Conservation (phyloP, 371 early-diverging fungal genomes). For the Mucor racemosus region DNA sequence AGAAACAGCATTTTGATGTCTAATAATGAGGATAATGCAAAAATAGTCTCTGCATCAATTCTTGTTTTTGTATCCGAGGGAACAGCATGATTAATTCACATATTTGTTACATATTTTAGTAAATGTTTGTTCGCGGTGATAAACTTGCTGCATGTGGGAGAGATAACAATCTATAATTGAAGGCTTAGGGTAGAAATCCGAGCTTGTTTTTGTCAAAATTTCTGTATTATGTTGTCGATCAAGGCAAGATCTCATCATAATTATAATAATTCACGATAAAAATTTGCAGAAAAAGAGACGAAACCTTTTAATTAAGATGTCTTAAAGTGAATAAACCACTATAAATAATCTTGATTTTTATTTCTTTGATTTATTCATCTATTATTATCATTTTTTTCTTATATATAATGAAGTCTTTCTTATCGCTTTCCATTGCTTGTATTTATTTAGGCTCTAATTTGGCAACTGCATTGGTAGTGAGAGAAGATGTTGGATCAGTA, state of each 20-base stretch:
- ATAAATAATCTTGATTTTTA: constrained; percentile 1
- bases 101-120: neutral
- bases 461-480: neutral
- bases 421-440: constrained; percentile 15
- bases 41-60: no score
- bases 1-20: no score
- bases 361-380: neutral
- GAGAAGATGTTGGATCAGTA: neutral
- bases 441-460: constrained; percentile 6
- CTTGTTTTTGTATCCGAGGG: neutral
- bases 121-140: constrained; percentile 10
- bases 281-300: constrained; percentile 1
- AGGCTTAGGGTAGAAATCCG: neutral
- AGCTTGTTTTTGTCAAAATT: neutral
- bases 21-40: no score
- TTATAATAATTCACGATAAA: neutral
- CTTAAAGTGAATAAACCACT: neutral
- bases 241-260: neutral
- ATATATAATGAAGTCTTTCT: constrained; percentile 6
- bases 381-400: neutral
- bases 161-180: neutral
- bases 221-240: neutral
- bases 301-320: neutral
- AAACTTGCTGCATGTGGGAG: neutral
- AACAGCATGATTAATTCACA: neutral